These are phyloP conservation scores for Syzygium grande DNA, from an alignment of 345 rosid genomes.

Conservation along the genomic window DNA sequence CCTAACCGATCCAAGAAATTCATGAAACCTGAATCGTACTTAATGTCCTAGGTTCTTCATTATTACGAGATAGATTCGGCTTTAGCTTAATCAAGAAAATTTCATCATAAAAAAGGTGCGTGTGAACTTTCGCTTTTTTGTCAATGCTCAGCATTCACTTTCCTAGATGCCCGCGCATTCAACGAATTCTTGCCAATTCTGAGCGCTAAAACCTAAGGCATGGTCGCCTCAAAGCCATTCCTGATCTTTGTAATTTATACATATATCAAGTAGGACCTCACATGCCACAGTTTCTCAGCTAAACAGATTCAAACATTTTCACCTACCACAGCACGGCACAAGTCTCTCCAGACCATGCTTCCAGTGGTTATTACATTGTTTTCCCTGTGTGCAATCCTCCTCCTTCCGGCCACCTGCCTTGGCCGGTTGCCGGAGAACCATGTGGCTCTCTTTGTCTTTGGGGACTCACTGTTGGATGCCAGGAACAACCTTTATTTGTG, in stretches of 20 bases:
- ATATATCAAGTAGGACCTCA: neutral
- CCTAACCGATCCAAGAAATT: neutral
- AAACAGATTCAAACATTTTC: neutral
- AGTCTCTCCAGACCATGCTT: neutral
- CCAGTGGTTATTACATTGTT: neutral
- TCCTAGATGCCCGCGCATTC: neutral
- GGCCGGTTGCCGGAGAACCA: neutral
- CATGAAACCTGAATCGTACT: neutral
- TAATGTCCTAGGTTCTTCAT: neutral
- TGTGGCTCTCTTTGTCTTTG: slow-evolving; percentile 1
- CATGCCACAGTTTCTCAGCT: neutral
- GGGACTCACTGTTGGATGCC: slow-evolving; percentile 4
- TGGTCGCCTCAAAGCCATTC: neutral
- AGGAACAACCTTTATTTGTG: slow-evolving; percentile 1
- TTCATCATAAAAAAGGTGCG: neutral
- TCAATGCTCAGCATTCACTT: neutral
- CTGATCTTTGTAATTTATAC: neutral
- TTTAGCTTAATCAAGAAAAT: neutral
- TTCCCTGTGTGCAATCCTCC: neutral
- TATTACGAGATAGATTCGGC: neutral
- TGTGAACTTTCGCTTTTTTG: neutral
- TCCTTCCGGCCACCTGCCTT: neutral
- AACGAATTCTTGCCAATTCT: neutral
- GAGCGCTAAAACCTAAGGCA: neutral
- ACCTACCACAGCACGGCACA: neutral